Evolutionary conservation across 805 yeast species (phyloP).

Genomic region (Grigorovia yakushimaensis): DNA sequence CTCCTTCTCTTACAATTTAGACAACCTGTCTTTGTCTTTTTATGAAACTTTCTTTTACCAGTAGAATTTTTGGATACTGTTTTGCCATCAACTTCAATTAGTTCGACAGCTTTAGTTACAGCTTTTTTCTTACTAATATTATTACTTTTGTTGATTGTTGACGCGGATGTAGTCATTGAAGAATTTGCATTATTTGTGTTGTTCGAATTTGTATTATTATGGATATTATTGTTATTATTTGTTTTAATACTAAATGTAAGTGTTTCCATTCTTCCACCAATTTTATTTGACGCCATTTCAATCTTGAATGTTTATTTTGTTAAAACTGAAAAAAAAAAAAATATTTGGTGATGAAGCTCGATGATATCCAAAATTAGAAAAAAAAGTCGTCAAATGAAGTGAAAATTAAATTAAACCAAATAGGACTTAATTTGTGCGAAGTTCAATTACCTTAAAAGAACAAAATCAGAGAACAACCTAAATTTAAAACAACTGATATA

Average conservation of each 20-base stretch:
- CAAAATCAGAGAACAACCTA: no score
- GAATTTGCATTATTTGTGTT: background rate
- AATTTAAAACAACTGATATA: no score
- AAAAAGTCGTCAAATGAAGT: no score
- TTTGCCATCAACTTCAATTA: conserved; percentile 33
- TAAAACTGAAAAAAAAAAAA: no score
- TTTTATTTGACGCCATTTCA: background rate
- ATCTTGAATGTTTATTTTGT: no score
- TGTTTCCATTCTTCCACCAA: background rate
- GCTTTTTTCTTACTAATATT: background rate
- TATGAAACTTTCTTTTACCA: conserved; percentile 80
- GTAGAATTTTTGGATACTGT: conserved; percentile 37
- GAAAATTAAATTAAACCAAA: no score
- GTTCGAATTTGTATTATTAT: no score
- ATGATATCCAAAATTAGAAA: no score
- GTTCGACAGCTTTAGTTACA: conserved; percentile 13
- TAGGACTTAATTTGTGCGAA: no score
- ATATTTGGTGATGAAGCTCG: no score
- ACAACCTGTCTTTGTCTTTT: conserved; percentile 83
- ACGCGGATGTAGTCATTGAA: background rate
- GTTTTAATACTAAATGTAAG: background rate
- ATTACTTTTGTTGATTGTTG: background rate
- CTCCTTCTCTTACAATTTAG: conserved; percentile 80
- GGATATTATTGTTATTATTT: no score
- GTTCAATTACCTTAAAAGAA: no score